Evolutionary conservation across 176 grass and related monocot species (phyloP), one percentile per base, ranked within the genome.

Genomic region (Musa beccarii): DNA sequence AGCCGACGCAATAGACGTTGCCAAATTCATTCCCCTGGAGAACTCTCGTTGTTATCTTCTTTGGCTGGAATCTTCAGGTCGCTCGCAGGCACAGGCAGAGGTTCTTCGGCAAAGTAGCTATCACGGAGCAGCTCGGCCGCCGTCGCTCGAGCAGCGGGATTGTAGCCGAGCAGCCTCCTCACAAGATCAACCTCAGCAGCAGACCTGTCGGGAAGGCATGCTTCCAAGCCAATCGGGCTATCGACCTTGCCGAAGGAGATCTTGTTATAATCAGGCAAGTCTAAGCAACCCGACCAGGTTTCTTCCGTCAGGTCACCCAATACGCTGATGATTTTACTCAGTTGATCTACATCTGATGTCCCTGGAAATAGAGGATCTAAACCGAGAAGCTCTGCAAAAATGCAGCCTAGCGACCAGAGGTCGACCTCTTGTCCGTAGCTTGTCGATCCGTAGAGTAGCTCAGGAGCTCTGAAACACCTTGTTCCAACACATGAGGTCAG

Each of bases 401-500:
- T 89, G 59, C 94, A 98, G 59, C 90, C 94, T 69, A 98, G 69
- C 21, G 94, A 88, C 94, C 94, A 98, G 21, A 98, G 90, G 65
- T 98, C 94, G 14, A 98, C 56, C 78, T 93, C 90, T 55, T 76
- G 84, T n/a, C 90, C 86, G 2, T 98, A 98, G 68, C 54, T 88
- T 66, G 87, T 93, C 16, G 94, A 93, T 54, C 94, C 94, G 14
- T 98, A 98, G 61, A 98, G 79, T 54, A 98, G 86, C 75, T 98
- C 94, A 51, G 94, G 88, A 78, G 90, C 90, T 70, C 86, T 84
- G 62, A 89, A 98, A 88, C 94, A 97, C 65, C 94, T 79, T 71
- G 94, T 97, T 52, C 94, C 94, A 52, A 97, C 94, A 68, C 84
- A 91, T 79, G 94, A 90, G 14, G 94, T 98, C 49, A 93, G 83